Evolutionary conservation across 306 rosid genomes (phyloP).

Genomic region (Abrus precatorius): DNA sequence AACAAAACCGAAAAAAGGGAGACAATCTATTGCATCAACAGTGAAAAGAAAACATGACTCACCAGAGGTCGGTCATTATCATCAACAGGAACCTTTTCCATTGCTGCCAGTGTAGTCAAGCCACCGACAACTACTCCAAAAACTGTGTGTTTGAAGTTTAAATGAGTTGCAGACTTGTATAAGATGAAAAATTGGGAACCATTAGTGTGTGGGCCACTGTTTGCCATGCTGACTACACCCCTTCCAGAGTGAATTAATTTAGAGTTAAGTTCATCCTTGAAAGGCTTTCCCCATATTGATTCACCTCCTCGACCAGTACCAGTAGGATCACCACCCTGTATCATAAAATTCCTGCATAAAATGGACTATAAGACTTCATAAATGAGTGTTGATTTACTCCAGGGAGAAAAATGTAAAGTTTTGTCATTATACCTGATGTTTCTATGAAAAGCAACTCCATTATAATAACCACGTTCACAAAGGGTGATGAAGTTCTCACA

Average conservation of each 20-base stretch:
- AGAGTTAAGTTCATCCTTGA: slow-evolving; percentile 92
- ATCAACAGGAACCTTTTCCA: slow-evolving; percentile 96
- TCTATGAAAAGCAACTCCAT: slow-evolving; percentile 92
- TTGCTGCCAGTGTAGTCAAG: slow-evolving; percentile 80
- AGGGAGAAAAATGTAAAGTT: slow-evolving; percentile 22
- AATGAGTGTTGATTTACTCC: slow-evolving; percentile 25
- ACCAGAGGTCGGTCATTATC: slow-evolving; percentile 89
- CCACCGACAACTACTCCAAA: slow-evolving; percentile 96
- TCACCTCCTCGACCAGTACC: slow-evolving; percentile 96
- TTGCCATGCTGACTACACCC: slow-evolving; percentile 98
- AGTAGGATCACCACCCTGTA: slow-evolving; percentile 99
- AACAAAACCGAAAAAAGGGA: slow-evolving; percentile 28
- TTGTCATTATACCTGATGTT: slow-evolving; percentile 70
- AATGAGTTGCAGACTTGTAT: slow-evolving; percentile 93
- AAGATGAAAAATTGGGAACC: slow-evolving; percentile 98
- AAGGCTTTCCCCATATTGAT: slow-evolving; percentile 97
- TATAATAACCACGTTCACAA: slow-evolving; percentile 92
- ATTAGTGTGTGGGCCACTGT: slow-evolving; percentile 97
- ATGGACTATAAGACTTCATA: slow-evolving; percentile 23
- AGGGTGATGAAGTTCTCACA: slow-evolving; percentile 96
- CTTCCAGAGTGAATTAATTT: slow-evolving; percentile 94
- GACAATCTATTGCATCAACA: slow-evolving; percentile 38
- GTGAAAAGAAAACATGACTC: slow-evolving; percentile 46
- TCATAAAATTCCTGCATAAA: slow-evolving; percentile 88
- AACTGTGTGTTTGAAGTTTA: slow-evolving; percentile 94